Evolutionary conservation across 352 stramenopile genomes (phyloP).

Genomic region (Thalassiosira livingstoniorum): DNA sequence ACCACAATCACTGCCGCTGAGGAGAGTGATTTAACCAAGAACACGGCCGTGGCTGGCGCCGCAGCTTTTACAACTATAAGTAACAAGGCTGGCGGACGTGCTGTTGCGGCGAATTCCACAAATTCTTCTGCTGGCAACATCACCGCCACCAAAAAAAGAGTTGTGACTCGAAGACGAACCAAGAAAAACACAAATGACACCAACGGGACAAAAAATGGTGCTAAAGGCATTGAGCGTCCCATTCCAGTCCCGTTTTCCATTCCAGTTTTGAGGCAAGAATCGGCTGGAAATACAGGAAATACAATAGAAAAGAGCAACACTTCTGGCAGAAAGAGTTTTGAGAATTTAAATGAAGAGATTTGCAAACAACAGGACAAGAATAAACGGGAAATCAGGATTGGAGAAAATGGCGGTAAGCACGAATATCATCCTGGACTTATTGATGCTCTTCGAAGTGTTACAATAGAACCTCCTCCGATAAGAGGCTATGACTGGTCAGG

Average conservation of each 20-base stretch:
- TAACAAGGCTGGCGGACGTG: neutral
- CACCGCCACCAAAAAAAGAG: constrained; percentile 17
- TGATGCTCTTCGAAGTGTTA: constrained; percentile 43
- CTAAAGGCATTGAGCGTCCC: constrained; percentile 51
- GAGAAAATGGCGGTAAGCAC: neutral
- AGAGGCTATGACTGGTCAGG: constrained; percentile 52
- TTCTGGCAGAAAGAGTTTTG: too few species aligned
- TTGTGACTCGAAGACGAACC: constrained; percentile 23
- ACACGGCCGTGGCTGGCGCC: neutral
- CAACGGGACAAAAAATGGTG: constrained; percentile 42
- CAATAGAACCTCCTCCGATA: constrained; percentile 54
- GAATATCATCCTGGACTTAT: neutral
- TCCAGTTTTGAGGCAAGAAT: constrained; percentile 26
- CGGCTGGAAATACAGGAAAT: too few species aligned
- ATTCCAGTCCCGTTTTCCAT: constrained; percentile 54
- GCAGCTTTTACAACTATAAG: neutral
- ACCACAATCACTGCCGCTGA: constrained; percentile 4
- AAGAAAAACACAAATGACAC: constrained; percentile 22
- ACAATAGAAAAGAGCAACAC: too few species aligned
- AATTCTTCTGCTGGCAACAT: neutral
- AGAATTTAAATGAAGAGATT: too few species aligned
- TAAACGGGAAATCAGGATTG: too few species aligned
- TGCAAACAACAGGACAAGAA: too few species aligned
- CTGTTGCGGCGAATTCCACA: neutral
- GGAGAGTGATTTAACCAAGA: neutral